A percentile compares a stretch with the other conserved stretches of the same genome.
Conservation (phyloP, 148 eudicot genomes). For the Vaccinium vitisidaea region DNA sequence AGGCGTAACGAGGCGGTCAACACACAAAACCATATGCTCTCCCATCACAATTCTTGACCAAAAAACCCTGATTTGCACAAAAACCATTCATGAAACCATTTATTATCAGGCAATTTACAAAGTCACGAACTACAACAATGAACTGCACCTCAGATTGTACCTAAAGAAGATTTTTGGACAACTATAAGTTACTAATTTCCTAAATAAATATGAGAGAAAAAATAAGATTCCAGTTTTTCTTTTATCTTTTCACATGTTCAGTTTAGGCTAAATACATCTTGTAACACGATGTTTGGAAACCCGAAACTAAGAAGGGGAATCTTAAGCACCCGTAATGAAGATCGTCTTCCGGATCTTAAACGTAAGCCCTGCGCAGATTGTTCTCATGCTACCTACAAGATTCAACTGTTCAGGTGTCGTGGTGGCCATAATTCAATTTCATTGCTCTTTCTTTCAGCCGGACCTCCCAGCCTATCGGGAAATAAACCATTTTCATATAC, state of each 20-base stretch:
- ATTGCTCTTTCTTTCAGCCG: background rate
- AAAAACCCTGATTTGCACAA: conserved; percentile 21
- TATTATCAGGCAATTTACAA: background rate
- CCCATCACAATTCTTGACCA: conserved; percentile 39
- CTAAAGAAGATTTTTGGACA: background rate
- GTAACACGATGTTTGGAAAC: too few relatives aligned
- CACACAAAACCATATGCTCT: conserved; percentile 59
- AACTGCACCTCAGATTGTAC: background rate
- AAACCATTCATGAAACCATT: background rate
- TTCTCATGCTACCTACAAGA: background rate
- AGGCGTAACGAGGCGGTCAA: conserved; percentile 42
- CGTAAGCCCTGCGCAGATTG: background rate
- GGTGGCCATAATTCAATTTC: background rate
- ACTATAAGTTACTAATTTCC: background rate
- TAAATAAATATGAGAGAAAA: background rate
- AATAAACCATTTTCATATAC: background rate
- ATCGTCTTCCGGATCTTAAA: background rate
- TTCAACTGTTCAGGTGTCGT: background rate
- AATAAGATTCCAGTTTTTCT: background rate
- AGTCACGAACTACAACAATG: background rate
- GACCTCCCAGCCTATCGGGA: background rate
- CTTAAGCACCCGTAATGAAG: background rate
- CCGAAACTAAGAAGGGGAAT: too few relatives aligned
- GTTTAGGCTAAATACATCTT: too few relatives aligned
- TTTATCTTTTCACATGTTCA: too few relatives aligned